Evolutionary conservation across 2,329 filamentous ascomycete species (phyloP).

Genomic region (Microdochium paspali): DNA sequence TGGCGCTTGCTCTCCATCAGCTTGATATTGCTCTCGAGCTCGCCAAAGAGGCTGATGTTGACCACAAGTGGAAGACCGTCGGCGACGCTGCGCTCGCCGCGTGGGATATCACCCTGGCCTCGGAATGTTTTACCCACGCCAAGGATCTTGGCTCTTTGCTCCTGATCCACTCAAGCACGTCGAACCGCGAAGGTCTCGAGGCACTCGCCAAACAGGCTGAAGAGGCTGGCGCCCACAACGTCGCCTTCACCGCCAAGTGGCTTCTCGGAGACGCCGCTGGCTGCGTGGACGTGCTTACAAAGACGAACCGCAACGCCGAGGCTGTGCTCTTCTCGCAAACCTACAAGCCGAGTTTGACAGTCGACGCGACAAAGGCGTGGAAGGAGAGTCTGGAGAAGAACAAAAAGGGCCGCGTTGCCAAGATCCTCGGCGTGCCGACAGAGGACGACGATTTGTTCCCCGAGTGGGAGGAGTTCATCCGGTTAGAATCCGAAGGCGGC

Average conservation of each 20-base stretch:
- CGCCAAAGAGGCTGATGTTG: constrained; percentile 72
- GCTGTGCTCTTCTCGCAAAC: constrained; percentile 90
- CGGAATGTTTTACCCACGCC: constrained; percentile 86
- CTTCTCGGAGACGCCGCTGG: constrained; percentile 72
- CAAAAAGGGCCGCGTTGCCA: constrained; percentile 77
- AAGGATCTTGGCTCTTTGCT: constrained; percentile 86
- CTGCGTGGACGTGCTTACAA: constrained; percentile 70
- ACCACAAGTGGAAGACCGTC: constrained; percentile 98
- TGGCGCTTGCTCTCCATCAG: constrained; percentile 74
- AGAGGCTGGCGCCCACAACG: constrained; percentile 73
- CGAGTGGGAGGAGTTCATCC: constrained; percentile 88
- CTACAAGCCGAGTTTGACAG: constrained; percentile 75
- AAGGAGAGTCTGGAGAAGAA: constrained; percentile 74
- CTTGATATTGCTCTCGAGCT: constrained; percentile 79
- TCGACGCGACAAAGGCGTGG: constrained; percentile 64
- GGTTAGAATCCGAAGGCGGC: constrained; percentile 65
- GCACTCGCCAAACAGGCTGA: constrained; percentile 67
- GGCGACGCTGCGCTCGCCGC: constrained; percentile 79
- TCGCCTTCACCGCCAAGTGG: constrained; percentile 88
- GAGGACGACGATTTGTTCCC: constrained; percentile 87
- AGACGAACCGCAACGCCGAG: constrained; percentile 74
- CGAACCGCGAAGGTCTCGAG: constrained; percentile 64
- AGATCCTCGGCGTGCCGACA: constrained; percentile 73
- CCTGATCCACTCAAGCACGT: constrained; percentile 79
- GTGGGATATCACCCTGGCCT: constrained; percentile 82